Base-by-base conservation (phyloP, 1,284 basidiomycete species). In the Leccinum insolens region DNA sequence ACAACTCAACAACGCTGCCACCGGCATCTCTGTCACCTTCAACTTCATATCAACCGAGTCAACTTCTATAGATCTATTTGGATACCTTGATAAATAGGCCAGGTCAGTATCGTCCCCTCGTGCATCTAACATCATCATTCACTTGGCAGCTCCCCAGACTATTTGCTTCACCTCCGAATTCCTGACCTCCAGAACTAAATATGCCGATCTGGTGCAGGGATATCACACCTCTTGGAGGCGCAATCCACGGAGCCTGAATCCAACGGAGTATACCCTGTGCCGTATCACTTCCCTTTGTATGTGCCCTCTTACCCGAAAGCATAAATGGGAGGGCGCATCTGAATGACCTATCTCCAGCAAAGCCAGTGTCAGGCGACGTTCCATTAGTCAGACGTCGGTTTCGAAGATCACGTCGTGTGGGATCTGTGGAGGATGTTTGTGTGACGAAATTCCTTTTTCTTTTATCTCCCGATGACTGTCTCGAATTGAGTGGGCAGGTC, bases 341-440 rank as follows among this genome's bases (percentile, higher is more conserved):
- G 46, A 49, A 49, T 11, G 9, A n/a, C 46, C 11, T 0, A 49
- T 20, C 11, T 49, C 46, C 11, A 49, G 17, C n/a, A 49, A 49
- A 49, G n/a, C n/a, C n/a, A 49, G 46, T 8, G 95, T 31, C 66
- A 78, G 63, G 91, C 92, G 1, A 80, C 86, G 5, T 97, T 95
- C 81, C 95, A 96, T 79, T 95, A 96, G 78, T 97, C 95, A 95
- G 90, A 92, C 68, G 89, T 94, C 78, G 85, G 89, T 62, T 83
- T 89, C 44, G 88, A 93, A 71, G 95, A 96, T 74, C 89, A 20
- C 82, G 87, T 20, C 96, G 94, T 73, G 85, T 95, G 64, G 84
- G 85, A 61, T 90, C 49, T 12, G 49, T 5, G 8, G 49, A 52
- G 49, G n/a, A 52, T n/a, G 49, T 20, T 7, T 52, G 49, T 52